phyloP scores from a whole-genome alignment of 768 basidiomycete species.

The Hygrophorus pudorinus region DNA sequence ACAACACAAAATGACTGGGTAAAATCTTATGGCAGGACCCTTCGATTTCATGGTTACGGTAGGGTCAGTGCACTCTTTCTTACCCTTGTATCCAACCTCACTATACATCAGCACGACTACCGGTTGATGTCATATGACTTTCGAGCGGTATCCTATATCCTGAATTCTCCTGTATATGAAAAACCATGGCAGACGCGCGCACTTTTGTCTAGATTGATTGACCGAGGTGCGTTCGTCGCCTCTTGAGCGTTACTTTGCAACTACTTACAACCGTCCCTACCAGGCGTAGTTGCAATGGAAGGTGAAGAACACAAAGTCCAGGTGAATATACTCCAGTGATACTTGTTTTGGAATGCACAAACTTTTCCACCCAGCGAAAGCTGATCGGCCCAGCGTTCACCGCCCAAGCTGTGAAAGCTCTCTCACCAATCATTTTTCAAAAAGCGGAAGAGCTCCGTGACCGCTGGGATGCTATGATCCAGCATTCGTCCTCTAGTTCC shows the following conservation, averaged over 20 bases:
- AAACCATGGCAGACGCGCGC: conserved; percentile 49
- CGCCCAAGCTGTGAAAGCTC: conserved; percentile 29
- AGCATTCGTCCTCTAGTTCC: not conserved
- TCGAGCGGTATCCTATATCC: conserved; percentile 35
- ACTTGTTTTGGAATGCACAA: not conserved
- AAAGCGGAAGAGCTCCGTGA: conserved; percentile 42
- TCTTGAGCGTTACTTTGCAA: not conserved
- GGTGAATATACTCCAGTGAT: conserved; percentile 11
- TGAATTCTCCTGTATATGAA: conserved; percentile 37
- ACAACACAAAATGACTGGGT: conserved; percentile 34
- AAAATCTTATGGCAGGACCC: conserved; percentile 36
- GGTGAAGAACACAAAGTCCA: conserved; percentile 37
- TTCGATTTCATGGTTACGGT: conserved; percentile 47
- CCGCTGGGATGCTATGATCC: conserved; percentile 27
- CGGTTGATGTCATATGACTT: conserved; percentile 45
- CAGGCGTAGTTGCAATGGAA: conserved; percentile 45
- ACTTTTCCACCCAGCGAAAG: conserved; percentile 22
- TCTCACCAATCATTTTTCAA: conserved; percentile 37
- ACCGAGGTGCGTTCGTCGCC: conserved; percentile 27
- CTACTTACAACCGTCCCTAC: not conserved
- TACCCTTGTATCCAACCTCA: not conserved
- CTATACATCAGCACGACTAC: conserved; percentile 34
- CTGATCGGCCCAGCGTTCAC: conserved; percentile 44
- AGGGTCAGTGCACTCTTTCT: conserved; percentile 20
- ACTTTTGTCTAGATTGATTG: conserved; percentile 37